Evolutionary conservation across 257 asterid species (phyloP), one percentile per base, ranked within the genome.

Genomic region (Cinchona pubescens): DNA sequence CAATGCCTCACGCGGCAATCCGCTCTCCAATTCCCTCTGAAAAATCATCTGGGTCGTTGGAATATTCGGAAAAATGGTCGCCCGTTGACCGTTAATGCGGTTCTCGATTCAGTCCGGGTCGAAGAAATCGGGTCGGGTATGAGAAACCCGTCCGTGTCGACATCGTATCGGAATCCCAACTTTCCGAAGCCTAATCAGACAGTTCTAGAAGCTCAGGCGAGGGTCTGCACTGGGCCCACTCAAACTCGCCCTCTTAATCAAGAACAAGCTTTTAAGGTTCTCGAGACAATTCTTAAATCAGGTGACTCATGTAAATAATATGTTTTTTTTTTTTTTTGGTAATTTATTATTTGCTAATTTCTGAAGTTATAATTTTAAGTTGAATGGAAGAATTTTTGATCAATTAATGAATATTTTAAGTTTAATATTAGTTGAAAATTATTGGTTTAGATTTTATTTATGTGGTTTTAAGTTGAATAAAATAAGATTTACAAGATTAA

Each of bases 171-270:
- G 88, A 86, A 78, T 64, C 87, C 87, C 72, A 78, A 62, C 64
- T 64, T 89, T 29, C 79, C 82, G 1, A 82, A 40, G 79, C 96
- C 98, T 35, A 92, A 92, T 72, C 95, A 85, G 81, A 90, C 94
- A 70, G 96, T 94, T 45, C 79, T 92, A 78, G 98, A 94, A 35
- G 98, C 98, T 27, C 99, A 92, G 74, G 86, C 91, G 42, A 92
- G 85, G 90, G 97, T 94, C 67, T 94, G 99, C 78, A 94, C 98
- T 3, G 97, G 98, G 21, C 99, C 99, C 43, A 94, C 96, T 38
- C 98, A 89, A 69, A 92, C 99, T 76, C 89, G 80, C 87, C 97
- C 98, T 67, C 99, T 94, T 48, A 84, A 75, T 79, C 96, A 88
- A 38, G 96, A 90, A 76, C 94, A 94, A 77, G 98, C 99, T 79